phyloP scores from a whole-genome alignment of 257 asterid genomes.

The Solanum pinnatisectum region DNA sequence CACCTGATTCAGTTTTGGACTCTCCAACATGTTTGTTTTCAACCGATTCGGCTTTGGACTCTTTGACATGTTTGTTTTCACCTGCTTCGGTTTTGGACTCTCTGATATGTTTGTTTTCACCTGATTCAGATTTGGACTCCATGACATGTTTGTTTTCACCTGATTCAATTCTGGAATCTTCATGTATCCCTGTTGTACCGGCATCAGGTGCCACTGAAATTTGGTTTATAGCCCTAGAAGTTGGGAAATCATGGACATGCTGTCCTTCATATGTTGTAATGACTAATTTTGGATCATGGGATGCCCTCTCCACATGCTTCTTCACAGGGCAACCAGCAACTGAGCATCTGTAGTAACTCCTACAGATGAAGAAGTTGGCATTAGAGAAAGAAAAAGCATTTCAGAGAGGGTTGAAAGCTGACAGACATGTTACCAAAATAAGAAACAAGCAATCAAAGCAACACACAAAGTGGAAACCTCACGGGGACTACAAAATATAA shows the following conservation, averaged over 20 bases:
- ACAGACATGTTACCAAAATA: neutral
- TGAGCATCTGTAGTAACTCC: conserved; percentile 95
- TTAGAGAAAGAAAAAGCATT: conserved; percentile 3
- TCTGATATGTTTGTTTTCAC: neutral
- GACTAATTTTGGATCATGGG: conserved; percentile 67
- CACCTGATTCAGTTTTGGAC: neutral
- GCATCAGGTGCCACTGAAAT: conserved; percentile 21
- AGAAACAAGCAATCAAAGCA: neutral
- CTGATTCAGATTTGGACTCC: conserved; percentile 24
- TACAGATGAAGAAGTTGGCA: conserved; percentile 17
- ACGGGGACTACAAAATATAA: neutral
- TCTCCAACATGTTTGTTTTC: neutral
- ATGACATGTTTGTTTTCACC: neutral
- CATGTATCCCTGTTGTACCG: conserved; percentile 14
- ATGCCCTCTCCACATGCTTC: conserved; percentile 89
- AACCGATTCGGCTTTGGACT: conserved; percentile 22
- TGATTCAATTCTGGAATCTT: conserved; percentile 11
- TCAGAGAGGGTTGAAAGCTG: neutral
- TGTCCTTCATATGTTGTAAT: conserved; percentile 83
- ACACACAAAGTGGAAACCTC: neutral
- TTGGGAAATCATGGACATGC: conserved; percentile 56
- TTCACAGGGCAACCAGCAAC: conserved; percentile 73
- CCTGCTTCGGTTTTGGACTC: neutral
- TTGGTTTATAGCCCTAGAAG: conserved; percentile 33
- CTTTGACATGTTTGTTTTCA: neutral